phyloP scores from a whole-genome alignment of 129 eudicot species.

The Ambrosia trifida region DNA sequence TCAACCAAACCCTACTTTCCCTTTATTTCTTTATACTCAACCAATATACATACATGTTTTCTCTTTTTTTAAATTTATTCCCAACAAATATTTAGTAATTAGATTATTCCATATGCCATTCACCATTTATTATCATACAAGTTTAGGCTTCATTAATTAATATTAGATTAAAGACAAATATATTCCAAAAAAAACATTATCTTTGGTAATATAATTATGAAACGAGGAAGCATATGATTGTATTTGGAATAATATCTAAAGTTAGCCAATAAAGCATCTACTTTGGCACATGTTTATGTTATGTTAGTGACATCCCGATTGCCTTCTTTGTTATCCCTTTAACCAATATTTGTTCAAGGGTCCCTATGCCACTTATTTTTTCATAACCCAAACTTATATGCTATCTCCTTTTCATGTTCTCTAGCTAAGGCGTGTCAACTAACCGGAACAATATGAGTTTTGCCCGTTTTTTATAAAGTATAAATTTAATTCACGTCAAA shows the following conservation, averaged over 20 bases:
- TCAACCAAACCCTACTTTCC: no score
- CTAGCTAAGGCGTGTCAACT: background rate
- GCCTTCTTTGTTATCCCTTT: constrained; percentile 20
- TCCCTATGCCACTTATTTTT: constrained; percentile 24
- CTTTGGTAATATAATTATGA: constrained; percentile 12
- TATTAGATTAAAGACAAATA: constrained; percentile 3
- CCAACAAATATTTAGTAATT: background rate
- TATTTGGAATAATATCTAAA: constrained; percentile 37
- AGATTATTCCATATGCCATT: background rate
- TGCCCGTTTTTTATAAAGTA: no score
- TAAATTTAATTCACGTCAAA: no score
- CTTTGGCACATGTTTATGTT: constrained; percentile 40
- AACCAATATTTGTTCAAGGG: constrained; percentile 21
- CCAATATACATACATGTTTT: no score
- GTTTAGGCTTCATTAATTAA: background rate
- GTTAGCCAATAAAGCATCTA: constrained; percentile 43
- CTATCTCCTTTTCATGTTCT: background rate
- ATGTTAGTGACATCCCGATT: constrained; percentile 35
- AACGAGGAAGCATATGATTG: constrained; percentile 35
- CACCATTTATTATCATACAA: background rate
- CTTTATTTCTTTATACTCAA: no score
- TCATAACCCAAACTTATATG: constrained; percentile 19
- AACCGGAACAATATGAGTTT: no score
- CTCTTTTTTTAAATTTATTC: background rate
- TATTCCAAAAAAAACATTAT: background rate